These are phyloP conservation scores for Diaporthe sp. DNA, from an alignment of 2,329 filamentous ascomycete species.

Conservation along the genomic window DNA sequence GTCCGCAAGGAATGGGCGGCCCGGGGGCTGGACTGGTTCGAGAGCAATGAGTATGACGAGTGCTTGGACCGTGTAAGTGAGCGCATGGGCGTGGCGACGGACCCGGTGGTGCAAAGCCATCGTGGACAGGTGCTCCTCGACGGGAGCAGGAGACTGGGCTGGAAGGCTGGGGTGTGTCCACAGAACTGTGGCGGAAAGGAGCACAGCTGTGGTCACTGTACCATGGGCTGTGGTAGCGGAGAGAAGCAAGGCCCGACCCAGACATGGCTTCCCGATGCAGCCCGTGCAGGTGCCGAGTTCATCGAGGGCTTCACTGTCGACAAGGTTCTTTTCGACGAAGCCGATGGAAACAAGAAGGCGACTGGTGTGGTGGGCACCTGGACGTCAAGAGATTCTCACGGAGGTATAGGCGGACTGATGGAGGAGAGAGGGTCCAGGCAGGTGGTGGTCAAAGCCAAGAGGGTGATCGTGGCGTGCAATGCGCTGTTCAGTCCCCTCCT, in stretches of 20 bases:
- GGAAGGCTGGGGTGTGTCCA: conserved; percentile 75
- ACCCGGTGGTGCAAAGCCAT: conserved; percentile 78
- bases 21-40: conserved; percentile 79
- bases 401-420: conserved; percentile 63
- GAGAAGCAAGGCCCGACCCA: conserved; percentile 85
- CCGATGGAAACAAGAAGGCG: conserved; percentile 64
- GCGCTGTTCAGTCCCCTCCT: conserved; percentile 82
- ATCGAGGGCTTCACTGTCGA: conserved; percentile 85
- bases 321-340: conserved; percentile 75
- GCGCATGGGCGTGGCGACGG: conserved; percentile 79
- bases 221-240: conserved; percentile 71
- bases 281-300: conserved; percentile 81
- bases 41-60: conserved; percentile 79
- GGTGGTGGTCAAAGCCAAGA: conserved; percentile 81
- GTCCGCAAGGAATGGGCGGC: conserved; percentile 87
- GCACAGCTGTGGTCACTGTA: conserved; percentile 80
- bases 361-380: conserved; percentile 81
- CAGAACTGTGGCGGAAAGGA: conserved; percentile 82
- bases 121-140: conserved; percentile 80
- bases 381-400: conserved; percentile 76
- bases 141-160: conserved; percentile 80
- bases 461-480: conserved; percentile 83
- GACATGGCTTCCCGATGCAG: conserved; percentile 84
- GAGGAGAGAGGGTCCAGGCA: conserved; percentile 66
- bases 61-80: conserved; percentile 83